Evolutionary conservation across 2,329 filamentous ascomycete genomes (phyloP).

Genomic region (Aspergillus costaricaensis): DNA sequence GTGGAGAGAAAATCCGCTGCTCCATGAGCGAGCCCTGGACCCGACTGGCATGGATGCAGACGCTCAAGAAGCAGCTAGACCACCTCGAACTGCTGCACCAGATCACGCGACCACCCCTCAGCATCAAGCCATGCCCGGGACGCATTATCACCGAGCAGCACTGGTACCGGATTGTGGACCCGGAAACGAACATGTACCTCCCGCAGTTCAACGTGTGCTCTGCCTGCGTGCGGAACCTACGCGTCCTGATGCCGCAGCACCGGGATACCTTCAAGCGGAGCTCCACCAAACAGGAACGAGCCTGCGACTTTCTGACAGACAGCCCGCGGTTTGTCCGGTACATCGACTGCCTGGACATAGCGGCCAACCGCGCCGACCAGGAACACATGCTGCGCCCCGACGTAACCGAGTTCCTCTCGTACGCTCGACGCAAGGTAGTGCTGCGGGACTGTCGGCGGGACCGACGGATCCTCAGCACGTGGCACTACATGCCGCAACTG

Average conservation of each 20-base stretch:
- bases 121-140: slow-evolving; percentile 61
- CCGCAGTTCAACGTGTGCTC: slow-evolving; percentile 74
- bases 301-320: slow-evolving; percentile 70
- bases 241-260: slow-evolving; percentile 72
- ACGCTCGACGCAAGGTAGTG: slow-evolving; percentile 61
- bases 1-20: slow-evolving; percentile 65
- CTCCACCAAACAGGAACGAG: slow-evolving; percentile 52
- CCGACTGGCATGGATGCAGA: slow-evolving; percentile 80
- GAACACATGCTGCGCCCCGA: slow-evolving; percentile 48
- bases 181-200: slow-evolving; percentile 63
- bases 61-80: slow-evolving; percentile 66
- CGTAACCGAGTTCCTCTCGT: slow-evolving; percentile 63
- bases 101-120: slow-evolving; percentile 64
- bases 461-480: slow-evolving; percentile 64
- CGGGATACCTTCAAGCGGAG: slow-evolving; percentile 62
- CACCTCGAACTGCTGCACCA: slow-evolving; percentile 70
- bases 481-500: slow-evolving; percentile 76
- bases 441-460: slow-evolving; percentile 67
- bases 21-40: slow-evolving; percentile 83
- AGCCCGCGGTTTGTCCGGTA: slow-evolving; percentile 60
- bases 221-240: slow-evolving; percentile 70
- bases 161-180: slow-evolving; percentile 77
- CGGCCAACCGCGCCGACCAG: slow-evolving; percentile 47
- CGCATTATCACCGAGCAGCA: slow-evolving; percentile 56
- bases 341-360: slow-evolving; percentile 57